A percentile compares a stretch with the other conserved stretches of the same genome.
phyloP scores from a whole-genome alignment of 2,329 filamentous ascomycete species.

The Lasiodiplodia theobromae region DNA sequence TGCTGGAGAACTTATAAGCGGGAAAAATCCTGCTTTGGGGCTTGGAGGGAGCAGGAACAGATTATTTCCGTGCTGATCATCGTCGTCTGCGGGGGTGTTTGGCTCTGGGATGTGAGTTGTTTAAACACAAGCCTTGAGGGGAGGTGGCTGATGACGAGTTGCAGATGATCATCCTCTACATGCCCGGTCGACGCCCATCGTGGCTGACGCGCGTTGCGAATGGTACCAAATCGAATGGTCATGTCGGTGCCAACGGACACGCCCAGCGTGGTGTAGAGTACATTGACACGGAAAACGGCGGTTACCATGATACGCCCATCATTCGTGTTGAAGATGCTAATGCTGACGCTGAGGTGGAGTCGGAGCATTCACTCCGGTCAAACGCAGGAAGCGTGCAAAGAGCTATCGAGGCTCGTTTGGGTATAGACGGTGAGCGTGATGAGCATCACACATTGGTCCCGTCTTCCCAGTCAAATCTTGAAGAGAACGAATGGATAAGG shows the following conservation, averaged over 20 bases:
- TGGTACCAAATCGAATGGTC: not conserved
- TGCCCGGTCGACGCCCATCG: conserved; percentile 9
- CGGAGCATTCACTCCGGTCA: conserved; percentile 1
- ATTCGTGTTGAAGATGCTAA: not conserved
- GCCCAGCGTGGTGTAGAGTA: not conserved
- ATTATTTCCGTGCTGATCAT: conserved; percentile 60
- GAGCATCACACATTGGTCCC: conserved; percentile 19
- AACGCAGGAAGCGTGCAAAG: conserved; percentile 9
- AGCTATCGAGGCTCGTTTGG: conserved; percentile 10
- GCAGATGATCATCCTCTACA: conserved; percentile 17
- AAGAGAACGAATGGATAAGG: conserved; percentile 19
- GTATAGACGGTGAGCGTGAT: conserved; percentile 13
- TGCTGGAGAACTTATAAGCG: conserved; percentile 57
- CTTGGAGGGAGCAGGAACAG: conserved; percentile 61
- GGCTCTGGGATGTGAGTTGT: conserved; percentile 61
- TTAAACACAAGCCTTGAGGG: not conserved
- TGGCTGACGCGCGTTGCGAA: not conserved
- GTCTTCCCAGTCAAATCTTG: not conserved
- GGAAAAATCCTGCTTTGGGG: conserved; percentile 54
- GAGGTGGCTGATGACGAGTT: not conserved
- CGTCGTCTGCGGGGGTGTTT: conserved; percentile 60
- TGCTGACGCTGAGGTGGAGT: conserved; percentile 2
- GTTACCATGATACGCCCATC: not conserved
- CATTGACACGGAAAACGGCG: conserved; percentile 7
- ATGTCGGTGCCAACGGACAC: not conserved